Conservation (phyloP, 2,329 filamentous ascomycete genomes). For the Phialophora expanda region DNA sequence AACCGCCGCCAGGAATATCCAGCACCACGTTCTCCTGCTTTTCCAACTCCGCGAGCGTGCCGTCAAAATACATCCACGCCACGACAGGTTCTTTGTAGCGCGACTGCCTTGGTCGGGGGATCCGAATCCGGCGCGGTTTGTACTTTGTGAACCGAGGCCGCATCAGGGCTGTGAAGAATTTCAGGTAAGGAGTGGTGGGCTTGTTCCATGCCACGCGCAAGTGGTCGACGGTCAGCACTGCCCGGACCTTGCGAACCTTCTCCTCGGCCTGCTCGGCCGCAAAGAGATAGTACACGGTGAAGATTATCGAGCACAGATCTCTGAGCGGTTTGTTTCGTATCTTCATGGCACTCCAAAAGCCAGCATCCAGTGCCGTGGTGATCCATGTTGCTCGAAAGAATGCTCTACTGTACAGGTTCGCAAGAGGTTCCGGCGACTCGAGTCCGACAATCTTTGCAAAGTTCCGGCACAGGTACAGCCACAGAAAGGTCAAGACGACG, state of each 20-base stretch:
- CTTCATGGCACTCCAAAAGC: slow-evolving; percentile 98
- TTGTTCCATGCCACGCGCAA: slow-evolving; percentile 96
- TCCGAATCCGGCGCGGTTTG: slow-evolving; percentile 79
- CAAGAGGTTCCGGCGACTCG: slow-evolving; percentile 89
- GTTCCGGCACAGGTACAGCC: slow-evolving; percentile 88
- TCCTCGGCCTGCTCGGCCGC: slow-evolving; percentile 94
- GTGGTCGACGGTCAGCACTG: slow-evolving; percentile 86
- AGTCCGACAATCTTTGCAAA: slow-evolving; percentile 91
- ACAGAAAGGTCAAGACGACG: slow-evolving; percentile 83
- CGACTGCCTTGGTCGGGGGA: slow-evolving; percentile 77
- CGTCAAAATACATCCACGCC: slow-evolving; percentile 94
- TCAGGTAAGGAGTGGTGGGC: slow-evolving; percentile 82
- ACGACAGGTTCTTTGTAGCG: slow-evolving; percentile 81
- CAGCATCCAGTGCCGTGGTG: slow-evolving; percentile 89
- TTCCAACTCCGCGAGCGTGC: slow-evolving; percentile 76
- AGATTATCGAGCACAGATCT: slow-evolving; percentile 80
- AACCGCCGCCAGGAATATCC: slow-evolving; percentile 92
- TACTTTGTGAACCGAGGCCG: slow-evolving; percentile 81
- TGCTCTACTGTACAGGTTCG: slow-evolving; percentile 87
- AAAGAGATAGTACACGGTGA: slow-evolving; percentile 88
- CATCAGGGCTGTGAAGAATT: slow-evolving; percentile 71
- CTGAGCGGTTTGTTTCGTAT: slow-evolving; percentile 80
- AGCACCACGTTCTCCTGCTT: slow-evolving; percentile 79
- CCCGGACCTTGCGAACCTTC: slow-evolving; percentile 89
- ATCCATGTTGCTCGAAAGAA: slow-evolving; percentile 98